A percentile compares a stretch with the other conserved stretches of the same genome.
Evolutionary conservation across 2,329 filamentous ascomycete genomes (phyloP).

Genomic region (Aspergillus sp.): DNA sequence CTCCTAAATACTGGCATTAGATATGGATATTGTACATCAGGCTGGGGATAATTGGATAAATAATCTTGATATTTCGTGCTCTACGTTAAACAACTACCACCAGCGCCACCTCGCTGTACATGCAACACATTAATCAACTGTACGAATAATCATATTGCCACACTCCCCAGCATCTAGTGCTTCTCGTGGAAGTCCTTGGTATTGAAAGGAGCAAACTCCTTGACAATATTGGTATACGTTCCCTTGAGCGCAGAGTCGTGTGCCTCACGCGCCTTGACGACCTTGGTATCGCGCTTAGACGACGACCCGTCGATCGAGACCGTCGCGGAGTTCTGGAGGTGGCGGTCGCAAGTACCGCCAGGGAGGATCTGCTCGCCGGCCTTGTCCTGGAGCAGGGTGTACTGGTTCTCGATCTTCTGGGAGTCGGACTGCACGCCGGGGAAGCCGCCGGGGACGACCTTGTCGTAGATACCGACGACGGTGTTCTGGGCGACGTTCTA

Average conservation of each 20-base stretch:
- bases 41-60: too few relatives aligned
- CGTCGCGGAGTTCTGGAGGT: conserved; percentile 4
- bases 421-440: conserved; percentile 1
- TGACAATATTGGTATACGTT: conserved; percentile 3
- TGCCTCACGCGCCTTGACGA: background rate
- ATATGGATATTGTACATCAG: too few relatives aligned
- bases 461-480: conserved; percentile 7
- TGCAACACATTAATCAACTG: too few relatives aligned
- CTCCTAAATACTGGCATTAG: too few relatives aligned
- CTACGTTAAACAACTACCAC: too few relatives aligned
- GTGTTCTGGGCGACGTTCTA: conserved; percentile 12
- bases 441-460: conserved; percentile 1
- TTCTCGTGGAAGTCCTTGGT: background rate
- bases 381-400: background rate
- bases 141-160: too few relatives aligned
- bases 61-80: too few relatives aligned
- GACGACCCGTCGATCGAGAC: background rate
- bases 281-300: background rate
- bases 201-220: conserved; percentile 5
- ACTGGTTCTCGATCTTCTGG: conserved; percentile 6
- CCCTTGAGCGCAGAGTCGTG: conserved; percentile 1
- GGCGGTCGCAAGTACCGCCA: conserved; percentile 6
- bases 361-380: conserved; percentile 3
- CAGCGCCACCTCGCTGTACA: too few relatives aligned
- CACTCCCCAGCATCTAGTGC: background rate